Conservation (phyloP, 768 basidiomycete genomes). For the Stropharia rugosoannulata region DNA sequence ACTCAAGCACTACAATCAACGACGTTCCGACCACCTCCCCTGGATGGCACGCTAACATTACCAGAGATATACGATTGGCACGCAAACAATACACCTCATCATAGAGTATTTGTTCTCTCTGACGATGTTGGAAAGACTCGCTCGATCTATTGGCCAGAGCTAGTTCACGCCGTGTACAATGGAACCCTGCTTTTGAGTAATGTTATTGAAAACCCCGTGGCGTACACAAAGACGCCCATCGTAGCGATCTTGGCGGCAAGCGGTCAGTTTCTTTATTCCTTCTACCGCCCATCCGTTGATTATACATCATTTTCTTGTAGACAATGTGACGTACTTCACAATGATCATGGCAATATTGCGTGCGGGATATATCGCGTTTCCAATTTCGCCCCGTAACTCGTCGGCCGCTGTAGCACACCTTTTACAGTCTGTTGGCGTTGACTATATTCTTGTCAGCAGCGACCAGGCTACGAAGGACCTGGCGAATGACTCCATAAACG, state of each 20-base stretch:
- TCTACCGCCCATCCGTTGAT: too few relatives aligned
- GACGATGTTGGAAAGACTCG: neutral
- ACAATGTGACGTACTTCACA: conserved; percentile 10
- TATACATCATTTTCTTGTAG: neutral
- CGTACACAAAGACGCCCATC: neutral
- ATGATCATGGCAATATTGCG: conserved; percentile 9
- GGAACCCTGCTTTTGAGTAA: neutral
- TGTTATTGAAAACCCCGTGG: neutral
- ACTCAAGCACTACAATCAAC: conserved; percentile 1
- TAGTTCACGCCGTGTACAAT: neutral
- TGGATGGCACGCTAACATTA: conserved; percentile 7
- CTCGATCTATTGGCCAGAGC: conserved; percentile 8
- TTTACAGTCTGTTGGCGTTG: neutral
- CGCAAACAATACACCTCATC: neutral
- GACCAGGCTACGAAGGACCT: conserved; percentile 3
- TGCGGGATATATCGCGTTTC: conserved; percentile 3
- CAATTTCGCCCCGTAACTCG: conserved; percentile 1
- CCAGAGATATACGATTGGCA: conserved; percentile 12
- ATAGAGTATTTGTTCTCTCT: conserved; percentile 4
- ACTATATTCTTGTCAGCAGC: conserved; percentile 1
- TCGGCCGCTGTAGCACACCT: conserved; percentile 2
- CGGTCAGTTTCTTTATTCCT: neutral
- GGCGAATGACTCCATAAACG: neutral
- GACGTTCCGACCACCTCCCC: conserved; percentile 7
- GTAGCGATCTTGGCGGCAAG: neutral